These are phyloP conservation scores for Citeromyces hawaiiensis DNA, from an alignment of 1,139 yeast genomes.

Conservation along the genomic window DNA sequence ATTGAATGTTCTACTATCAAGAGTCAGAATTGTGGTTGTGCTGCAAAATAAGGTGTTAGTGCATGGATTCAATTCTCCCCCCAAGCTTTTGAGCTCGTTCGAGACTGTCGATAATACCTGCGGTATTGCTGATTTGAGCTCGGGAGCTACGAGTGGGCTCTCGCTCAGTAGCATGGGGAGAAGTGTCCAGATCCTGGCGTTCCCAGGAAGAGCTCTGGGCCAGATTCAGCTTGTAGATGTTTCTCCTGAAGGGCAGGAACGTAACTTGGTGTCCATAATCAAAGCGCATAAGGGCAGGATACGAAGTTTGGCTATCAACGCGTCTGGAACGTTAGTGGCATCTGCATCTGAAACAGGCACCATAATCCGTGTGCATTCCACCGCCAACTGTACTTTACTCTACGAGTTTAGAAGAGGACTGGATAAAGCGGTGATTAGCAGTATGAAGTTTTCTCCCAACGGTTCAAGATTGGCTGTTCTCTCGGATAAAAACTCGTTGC, in stretches of 20 bases:
- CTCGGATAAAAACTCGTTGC: slow-evolving; percentile 82
- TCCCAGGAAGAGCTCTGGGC: slow-evolving; percentile 59
- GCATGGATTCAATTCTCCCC: slow-evolving; percentile 73
- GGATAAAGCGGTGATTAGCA: slow-evolving; percentile 68
- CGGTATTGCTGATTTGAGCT: slow-evolving; percentile 47
- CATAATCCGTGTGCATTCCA: slow-evolving; percentile 65
- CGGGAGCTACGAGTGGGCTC: background rate
- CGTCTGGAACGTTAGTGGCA: slow-evolving; percentile 70
- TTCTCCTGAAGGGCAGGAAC: slow-evolving; percentile 44
- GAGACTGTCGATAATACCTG: slow-evolving; percentile 58
- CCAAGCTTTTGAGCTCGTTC: slow-evolving; percentile 51
- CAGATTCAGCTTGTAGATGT: slow-evolving; percentile 72
- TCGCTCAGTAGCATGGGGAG: slow-evolving; percentile 1
- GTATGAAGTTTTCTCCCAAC: slow-evolving; percentile 73
- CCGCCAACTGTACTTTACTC: slow-evolving; percentile 56
- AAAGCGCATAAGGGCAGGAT: slow-evolving; percentile 74
- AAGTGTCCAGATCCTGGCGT: slow-evolving; percentile 34
- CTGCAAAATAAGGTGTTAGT: slow-evolving; percentile 55
- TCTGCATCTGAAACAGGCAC: slow-evolving; percentile 87
- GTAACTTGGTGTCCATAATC: slow-evolving; percentile 54
- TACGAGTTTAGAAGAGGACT: slow-evolving; percentile 83
- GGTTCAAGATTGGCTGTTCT: slow-evolving; percentile 70
- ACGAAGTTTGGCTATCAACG: slow-evolving; percentile 53
- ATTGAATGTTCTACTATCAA: slow-evolving; percentile 57
- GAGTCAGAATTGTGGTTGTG: slow-evolving; percentile 65